Percentiles rank a stretch among this genome's conserved stretches.
These are phyloP conservation scores for Plasmodium yoelii DNA, from an alignment of 169 alveolate genomes.

Conservation along the genomic window DNA sequence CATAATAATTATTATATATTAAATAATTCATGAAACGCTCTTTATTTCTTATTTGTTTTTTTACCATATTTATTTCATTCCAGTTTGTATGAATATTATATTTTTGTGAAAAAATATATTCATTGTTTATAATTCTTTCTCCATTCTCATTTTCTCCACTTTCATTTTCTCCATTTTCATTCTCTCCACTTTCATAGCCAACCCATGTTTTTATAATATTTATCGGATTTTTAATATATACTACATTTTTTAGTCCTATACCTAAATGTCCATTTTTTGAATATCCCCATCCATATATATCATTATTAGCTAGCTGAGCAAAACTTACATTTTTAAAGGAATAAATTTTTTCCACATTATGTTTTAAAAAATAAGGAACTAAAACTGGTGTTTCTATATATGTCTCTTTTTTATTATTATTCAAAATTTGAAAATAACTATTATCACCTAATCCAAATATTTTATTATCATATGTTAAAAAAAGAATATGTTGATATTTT, in stretches of 20 bases:
- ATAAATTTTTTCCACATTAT: conserved; percentile 37
- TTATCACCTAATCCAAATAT: conserved; percentile 73
- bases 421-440: conserved; percentile 66
- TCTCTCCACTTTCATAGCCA: conserved; percentile 20
- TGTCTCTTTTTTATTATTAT: conserved; percentile 23
- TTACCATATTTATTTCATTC: conserved; percentile 27
- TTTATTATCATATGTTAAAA: conserved; percentile 42
- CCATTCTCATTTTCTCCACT: conserved; percentile 10
- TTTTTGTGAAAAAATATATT: conserved; percentile 16
- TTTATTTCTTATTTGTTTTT: neutral
- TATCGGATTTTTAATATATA: conserved; percentile 78
- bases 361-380: conserved; percentile 69
- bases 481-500: conserved; percentile 19
- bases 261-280: conserved; percentile 81
- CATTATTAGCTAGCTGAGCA: conserved; percentile 67
- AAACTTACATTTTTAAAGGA: conserved; percentile 12
- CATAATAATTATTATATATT: conserved; percentile 25
- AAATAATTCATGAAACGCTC: conserved; percentile 30
- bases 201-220: conserved; percentile 69
- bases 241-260: conserved; percentile 76
- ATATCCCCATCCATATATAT: conserved; percentile 82
- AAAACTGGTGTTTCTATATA: conserved; percentile 59
- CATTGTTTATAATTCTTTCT: conserved; percentile 51
- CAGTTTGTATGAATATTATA: neutral
- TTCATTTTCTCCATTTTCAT: neutral